phyloP scores from a whole-genome alignment of 352 stramenopile species.

The Saprolegnia diclina region DNA sequence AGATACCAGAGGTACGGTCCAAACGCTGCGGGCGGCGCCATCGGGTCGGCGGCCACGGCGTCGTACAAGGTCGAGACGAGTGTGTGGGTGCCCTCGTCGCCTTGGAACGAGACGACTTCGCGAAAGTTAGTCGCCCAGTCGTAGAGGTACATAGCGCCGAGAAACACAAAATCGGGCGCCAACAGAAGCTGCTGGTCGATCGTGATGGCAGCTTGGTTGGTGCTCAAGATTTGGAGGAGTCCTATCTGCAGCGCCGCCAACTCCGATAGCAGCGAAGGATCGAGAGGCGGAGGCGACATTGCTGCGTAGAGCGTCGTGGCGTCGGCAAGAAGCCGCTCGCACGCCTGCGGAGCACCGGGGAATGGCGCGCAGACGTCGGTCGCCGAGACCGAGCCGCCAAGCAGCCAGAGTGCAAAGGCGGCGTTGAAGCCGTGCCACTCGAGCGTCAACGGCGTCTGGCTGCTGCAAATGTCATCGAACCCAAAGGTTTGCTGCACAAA shows the following conservation, averaged over 20 bases:
- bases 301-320: too few species aligned
- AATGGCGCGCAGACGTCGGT: neutral
- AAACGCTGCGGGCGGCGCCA: neutral
- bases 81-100: too few species aligned
- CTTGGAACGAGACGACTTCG: too few species aligned
- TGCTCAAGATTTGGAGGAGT: neutral
- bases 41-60: neutral
- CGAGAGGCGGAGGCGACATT: too few species aligned
- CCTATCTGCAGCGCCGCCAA: neutral
- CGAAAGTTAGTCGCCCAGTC: too few species aligned
- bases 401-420: neutral
- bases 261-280: too few species aligned
- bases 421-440: neutral
- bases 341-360: neutral
- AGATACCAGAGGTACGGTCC: neutral
- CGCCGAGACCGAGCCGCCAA: neutral
- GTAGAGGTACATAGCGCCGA: too few species aligned
- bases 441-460: neutral
- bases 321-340: neutral
- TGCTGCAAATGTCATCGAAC: neutral
- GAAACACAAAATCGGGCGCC: too few species aligned
- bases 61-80: neutral
- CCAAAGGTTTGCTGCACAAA: conserved; percentile 4
- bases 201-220: neutral
- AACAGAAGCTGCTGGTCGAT: neutral